Evolutionary conservation across 2,329 filamentous ascomycete species (phyloP).

Genomic region (Aureobasidium sp.): DNA sequence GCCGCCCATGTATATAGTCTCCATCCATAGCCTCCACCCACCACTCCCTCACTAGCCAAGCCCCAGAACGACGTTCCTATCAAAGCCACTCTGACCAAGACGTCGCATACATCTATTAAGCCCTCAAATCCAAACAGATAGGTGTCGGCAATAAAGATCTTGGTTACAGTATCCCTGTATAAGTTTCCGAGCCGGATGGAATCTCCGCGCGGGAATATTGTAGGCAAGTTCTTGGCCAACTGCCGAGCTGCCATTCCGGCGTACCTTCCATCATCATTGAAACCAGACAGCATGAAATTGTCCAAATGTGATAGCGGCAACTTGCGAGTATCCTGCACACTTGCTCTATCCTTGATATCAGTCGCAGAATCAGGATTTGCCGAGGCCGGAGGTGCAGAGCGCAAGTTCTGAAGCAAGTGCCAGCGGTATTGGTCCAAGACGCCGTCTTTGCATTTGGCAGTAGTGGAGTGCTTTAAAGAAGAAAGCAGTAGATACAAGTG

Average conservation of each 20-base stretch:
- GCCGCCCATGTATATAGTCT: background rate
- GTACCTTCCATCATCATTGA: conserved; percentile 17
- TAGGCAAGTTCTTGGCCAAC: background rate
- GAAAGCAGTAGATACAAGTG: conserved; percentile 40
- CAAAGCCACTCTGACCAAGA: background rate
- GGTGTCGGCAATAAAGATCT: conserved; percentile 36
- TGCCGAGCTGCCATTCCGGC: background rate
- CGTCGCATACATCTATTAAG: conserved; percentile 4
- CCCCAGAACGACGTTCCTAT: background rate
- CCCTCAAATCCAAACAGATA: conserved; percentile 15
- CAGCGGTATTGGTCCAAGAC: conserved; percentile 23
- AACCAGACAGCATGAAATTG: conserved; percentile 24
- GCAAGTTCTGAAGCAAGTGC: conserved; percentile 29
- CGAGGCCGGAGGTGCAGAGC: conserved; percentile 33
- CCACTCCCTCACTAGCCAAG: background rate
- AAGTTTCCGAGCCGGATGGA: background rate
- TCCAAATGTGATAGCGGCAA: conserved; percentile 34
- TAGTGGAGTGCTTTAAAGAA: background rate
- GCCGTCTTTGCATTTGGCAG: background rate
- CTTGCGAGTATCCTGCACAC: conserved; percentile 30
- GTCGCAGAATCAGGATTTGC: conserved; percentile 28
- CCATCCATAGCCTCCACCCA: background rate
- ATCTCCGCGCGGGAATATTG: background rate
- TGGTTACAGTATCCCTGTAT: conserved; percentile 33
- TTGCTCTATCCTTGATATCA: conserved; percentile 8